Evolutionary conservation across 2,329 filamentous ascomycete genomes (phyloP).

Genomic region (Salinomyces thailandicus): DNA sequence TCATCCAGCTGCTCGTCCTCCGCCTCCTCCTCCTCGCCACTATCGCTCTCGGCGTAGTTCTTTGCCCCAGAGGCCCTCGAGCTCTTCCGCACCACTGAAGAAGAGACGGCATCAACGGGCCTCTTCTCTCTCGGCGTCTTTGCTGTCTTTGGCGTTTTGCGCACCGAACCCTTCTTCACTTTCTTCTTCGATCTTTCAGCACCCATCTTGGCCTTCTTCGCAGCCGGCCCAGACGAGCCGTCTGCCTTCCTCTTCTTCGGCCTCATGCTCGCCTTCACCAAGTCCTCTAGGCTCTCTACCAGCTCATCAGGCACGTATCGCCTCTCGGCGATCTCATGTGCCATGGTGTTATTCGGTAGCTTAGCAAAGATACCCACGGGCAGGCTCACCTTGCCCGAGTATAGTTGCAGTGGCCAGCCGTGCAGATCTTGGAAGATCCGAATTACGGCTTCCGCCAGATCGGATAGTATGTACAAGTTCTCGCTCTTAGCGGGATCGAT

Average conservation of each 20-base stretch:
- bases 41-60: slow-evolving; percentile 37
- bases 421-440: slow-evolving; percentile 77
- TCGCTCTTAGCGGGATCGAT: slow-evolving; percentile 58
- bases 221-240: slow-evolving; percentile 10
- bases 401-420: slow-evolving; percentile 77
- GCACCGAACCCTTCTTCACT: slow-evolving; percentile 26
- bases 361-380: slow-evolving; percentile 68
- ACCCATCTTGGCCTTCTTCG: slow-evolving; percentile 18
- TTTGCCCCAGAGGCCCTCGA: slow-evolving; percentile 29
- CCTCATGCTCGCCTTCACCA: slow-evolving; percentile 62
- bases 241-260: slow-evolving; percentile 38
- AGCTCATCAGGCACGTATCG: slow-evolving; percentile 67
- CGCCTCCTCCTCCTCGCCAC: slow-evolving; percentile 34
- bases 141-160: slow-evolving; percentile 22
- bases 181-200: slow-evolving; percentile 13
- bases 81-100: slow-evolving; percentile 36
- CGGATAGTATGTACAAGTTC: slow-evolving; percentile 74
- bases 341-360: slow-evolving; percentile 64
- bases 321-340: slow-evolving; percentile 77
- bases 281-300: slow-evolving; percentile 64
- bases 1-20: slow-evolving; percentile 26
- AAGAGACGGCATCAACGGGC: slow-evolving; percentile 25
- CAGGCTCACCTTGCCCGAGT: slow-evolving; percentile 67
- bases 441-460: slow-evolving; percentile 73
- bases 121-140: slow-evolving; percentile 25